Conservation (phyloP, 2,329 filamentous ascomycete genomes). For the Fusarium sp. region DNA sequence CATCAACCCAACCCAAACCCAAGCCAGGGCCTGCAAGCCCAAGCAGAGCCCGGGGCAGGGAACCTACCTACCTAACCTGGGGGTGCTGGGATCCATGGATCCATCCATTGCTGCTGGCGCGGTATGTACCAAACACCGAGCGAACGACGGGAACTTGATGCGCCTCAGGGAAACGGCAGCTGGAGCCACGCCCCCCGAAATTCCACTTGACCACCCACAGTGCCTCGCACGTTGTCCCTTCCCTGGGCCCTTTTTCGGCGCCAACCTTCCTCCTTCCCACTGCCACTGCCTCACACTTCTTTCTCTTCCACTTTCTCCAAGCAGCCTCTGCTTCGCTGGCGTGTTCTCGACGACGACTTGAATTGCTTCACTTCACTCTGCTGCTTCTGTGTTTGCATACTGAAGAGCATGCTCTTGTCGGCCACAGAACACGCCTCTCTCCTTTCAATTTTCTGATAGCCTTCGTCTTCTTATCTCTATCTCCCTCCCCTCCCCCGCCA, state of each 20-base stretch:
- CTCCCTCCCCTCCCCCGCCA: constrained; percentile 43
- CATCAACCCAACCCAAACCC: constrained; percentile 2
- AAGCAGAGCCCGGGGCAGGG: constrained; percentile 5
- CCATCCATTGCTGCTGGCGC: background rate
- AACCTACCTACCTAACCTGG: background rate
- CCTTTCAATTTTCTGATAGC: constrained; percentile 40
- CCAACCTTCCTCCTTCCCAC: constrained; percentile 42
- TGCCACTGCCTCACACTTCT: constrained; percentile 42
- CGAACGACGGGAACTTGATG: constrained; percentile 37
- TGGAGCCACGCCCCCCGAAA: constrained; percentile 39
- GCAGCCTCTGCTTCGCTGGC: constrained; percentile 49
- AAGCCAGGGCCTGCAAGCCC: constrained; percentile 4
- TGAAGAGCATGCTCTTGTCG: constrained; percentile 50
- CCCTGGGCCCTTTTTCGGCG: constrained; percentile 39
- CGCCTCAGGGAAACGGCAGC: constrained; percentile 39
- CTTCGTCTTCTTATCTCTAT: constrained; percentile 30
- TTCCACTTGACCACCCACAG: constrained; percentile 24
- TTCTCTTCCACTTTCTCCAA: constrained; percentile 45
- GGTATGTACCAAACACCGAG: constrained; percentile 25
- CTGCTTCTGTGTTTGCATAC: constrained; percentile 27
- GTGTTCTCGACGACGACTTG: constrained; percentile 49
- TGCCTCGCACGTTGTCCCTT: constrained; percentile 33
- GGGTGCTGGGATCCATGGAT: constrained; percentile 2
- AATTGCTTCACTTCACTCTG: constrained; percentile 49
- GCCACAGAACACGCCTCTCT: constrained; percentile 45